phyloP scores from a whole-genome alignment of 352 stramenopile genomes.

The Phytophthora tentaculata region DNA sequence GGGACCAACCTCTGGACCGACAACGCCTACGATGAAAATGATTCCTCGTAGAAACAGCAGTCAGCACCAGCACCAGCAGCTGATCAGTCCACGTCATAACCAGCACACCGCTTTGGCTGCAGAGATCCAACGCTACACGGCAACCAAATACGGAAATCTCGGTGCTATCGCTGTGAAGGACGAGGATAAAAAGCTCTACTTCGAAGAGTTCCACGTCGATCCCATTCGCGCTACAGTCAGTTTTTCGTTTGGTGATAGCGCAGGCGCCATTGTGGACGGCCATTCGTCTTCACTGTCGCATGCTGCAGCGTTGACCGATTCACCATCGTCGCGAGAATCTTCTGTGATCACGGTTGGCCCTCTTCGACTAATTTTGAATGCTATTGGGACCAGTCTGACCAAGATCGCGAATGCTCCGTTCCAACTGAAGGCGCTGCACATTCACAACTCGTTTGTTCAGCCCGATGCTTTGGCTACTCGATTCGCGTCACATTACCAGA shows the following conservation, averaged over 20 bases:
- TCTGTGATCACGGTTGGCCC: constrained; percentile 73
- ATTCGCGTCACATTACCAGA: constrained; percentile 86
- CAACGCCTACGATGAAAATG: constrained; percentile 40
- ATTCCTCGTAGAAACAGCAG: constrained; percentile 33
- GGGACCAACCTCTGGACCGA: constrained; percentile 34
- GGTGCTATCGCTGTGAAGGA: constrained; percentile 49
- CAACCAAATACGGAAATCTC: constrained; percentile 36
- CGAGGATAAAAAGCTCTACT: constrained; percentile 88
- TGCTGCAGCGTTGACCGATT: constrained; percentile 30
- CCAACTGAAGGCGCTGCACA: constrained; percentile 74
- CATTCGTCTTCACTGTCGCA: constrained; percentile 48
- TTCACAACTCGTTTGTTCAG: constrained; percentile 88
- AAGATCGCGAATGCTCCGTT: constrained; percentile 92
- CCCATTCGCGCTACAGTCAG: constrained; percentile 84
- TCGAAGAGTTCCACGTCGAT: constrained; percentile 90
- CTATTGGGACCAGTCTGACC: constrained; percentile 85
- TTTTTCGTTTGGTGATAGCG: constrained; percentile 82
- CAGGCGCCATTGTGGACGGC: constrained; percentile 66
- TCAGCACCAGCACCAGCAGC: constrained; percentile 20
- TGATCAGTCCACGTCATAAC: constrained; percentile 24
- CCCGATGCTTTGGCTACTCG: constrained; percentile 71
- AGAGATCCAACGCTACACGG: constrained; percentile 44
- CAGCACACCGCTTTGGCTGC: constrained; percentile 39
- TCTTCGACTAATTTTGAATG: constrained; percentile 85
- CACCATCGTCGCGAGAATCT: constrained; percentile 40